Base-by-base conservation (phyloP, 495 filamentous ascomycete species). In the Chaetomium tenue region DNA sequence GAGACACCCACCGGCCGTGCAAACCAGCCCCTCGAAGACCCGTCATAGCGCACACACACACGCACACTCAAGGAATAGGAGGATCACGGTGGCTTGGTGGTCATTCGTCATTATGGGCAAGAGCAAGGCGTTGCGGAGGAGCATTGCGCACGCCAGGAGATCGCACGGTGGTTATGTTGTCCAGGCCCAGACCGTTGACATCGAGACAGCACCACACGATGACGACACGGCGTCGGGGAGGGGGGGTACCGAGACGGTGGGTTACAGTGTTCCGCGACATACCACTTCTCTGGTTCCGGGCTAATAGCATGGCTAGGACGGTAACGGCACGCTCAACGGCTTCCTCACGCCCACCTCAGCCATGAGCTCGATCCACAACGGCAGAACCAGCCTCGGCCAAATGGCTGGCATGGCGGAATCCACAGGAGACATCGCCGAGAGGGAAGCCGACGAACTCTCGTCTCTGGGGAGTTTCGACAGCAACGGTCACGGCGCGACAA, bases 391-490 rank as follows among this genome's bases (percentile, higher is more conserved):
- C 23, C 25, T 57, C 12, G 33, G 39, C 39, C 25, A 48, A 23
- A 47, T 15, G 5, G 44, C 25, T 3, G 59, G 55, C 28, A 20
- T 63, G 50, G 63, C 59, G 22, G 66, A 68, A 22, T 63, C 63
- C 30, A 59, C 63, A 9, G 68, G 65, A 22, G 67, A 69, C 25
- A 25, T 66, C n/a, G 61, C 57, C 5, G 67, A 69, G 44, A 48
- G 61, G 42, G 65, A 64, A 12, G 65, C 62, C 15, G 67, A 69
- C 25, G 63, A 68, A n/a, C 13, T 67, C 26, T 48, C 63, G 5
- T 20, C 46, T 22, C 37, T 47, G 18, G 54, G 53, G 0, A 11
- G 20, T 0, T 42, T 16, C 2, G 51, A 54, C 3, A 26, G 1
- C 13, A 13, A 11, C 46, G 18, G 48, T 22, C 37, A 37, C 5